Evolutionary conservation across 2,329 filamentous ascomycete genomes (phyloP), one percentile per base, ranked within the genome.

Genomic region (Plectosphaerella sp.): DNA sequence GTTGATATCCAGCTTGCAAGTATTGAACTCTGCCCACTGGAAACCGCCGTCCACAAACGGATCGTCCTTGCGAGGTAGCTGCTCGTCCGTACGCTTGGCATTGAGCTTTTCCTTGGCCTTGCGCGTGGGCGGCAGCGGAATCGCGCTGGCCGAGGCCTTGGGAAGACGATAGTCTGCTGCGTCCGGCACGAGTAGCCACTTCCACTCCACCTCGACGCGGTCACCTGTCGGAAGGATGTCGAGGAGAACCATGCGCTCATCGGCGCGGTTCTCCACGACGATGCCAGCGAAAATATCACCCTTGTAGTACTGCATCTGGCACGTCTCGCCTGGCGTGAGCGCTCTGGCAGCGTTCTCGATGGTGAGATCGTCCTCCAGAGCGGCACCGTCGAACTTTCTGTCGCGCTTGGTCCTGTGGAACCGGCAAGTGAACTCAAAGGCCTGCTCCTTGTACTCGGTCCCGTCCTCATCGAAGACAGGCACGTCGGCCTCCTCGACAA

Each of bases 361-460:
- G 55, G 84, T 82, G 52, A 82, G 75, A 65, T 88, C 86, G 49
- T 81, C 79, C 61, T 94, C 91, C 55, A 94, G 73, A 2, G 77
- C 73, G 51, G 89, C 83, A 36, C 82, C 80, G 50, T 89, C 83
- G 48, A 86, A 69, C 58, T 88, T 89, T 71, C 87, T 90, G 56
- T 91, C 86, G 62, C 94, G 86, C 73, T 94, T 96, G 14, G 88
- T 84, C 48, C 94, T 84, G 68, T 99, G 94, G 71, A 96, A 96
- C 54, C 92, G 89, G 72, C 94, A 99, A 61, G 89, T 91, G 67
- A 97, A 92, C 64, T 96, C 91, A 61, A 95, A 93, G 1, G 88
- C 91, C 62, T 91, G 89, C 61, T 96, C 88, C 59, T 89, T 93
- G 68, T 97, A 97, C 67, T 97, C 91, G 1, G 86, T 91, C 7